Conservation (phyloP, 805 yeast species). For the Starmerella apis region DNA sequence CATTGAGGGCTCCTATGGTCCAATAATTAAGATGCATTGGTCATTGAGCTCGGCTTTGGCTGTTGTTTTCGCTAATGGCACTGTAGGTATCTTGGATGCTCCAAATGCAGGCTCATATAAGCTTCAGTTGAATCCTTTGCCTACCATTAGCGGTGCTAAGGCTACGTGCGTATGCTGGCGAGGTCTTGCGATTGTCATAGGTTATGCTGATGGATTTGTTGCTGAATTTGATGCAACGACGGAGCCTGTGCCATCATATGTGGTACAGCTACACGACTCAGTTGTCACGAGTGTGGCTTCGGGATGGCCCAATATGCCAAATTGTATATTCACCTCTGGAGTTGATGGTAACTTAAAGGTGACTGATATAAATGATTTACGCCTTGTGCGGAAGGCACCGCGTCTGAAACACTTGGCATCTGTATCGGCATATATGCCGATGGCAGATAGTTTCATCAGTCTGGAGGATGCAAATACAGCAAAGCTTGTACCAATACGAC, state of each 20-base stretch:
- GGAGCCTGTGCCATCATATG: conserved; percentile 31
- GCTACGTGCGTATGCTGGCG: conserved; percentile 41
- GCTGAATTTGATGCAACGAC: conserved; percentile 43
- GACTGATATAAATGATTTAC: conserved; percentile 31
- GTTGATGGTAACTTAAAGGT: conserved; percentile 38
- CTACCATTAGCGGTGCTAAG: conserved; percentile 7
- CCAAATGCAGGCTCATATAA: background rate
- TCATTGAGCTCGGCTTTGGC: background rate
- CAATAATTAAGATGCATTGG: conserved; percentile 15
- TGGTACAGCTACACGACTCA: conserved; percentile 34
- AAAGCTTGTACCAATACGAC: conserved; percentile 34
- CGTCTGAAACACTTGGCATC: conserved; percentile 10
- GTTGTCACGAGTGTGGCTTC: conserved; percentile 33
- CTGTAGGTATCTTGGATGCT: background rate
- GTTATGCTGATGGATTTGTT: conserved; percentile 48
- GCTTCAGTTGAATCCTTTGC: conserved; percentile 32
- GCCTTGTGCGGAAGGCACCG: conserved; percentile 14
- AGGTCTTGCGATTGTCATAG: conserved; percentile 41
- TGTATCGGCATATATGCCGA: conserved; percentile 24
- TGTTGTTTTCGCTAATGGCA: background rate
- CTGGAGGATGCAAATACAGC: conserved; percentile 37
- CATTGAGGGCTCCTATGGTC: conserved; percentile 26
- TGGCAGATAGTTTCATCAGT: conserved; percentile 32
- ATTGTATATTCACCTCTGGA: conserved; percentile 32
- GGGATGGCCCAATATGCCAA: conserved; percentile 33